A percentile compares a stretch with the other conserved stretches of the same genome.
Conservation (phyloP, 2,329 filamentous ascomycete species). For the Colletotrichum magnum region DNA sequence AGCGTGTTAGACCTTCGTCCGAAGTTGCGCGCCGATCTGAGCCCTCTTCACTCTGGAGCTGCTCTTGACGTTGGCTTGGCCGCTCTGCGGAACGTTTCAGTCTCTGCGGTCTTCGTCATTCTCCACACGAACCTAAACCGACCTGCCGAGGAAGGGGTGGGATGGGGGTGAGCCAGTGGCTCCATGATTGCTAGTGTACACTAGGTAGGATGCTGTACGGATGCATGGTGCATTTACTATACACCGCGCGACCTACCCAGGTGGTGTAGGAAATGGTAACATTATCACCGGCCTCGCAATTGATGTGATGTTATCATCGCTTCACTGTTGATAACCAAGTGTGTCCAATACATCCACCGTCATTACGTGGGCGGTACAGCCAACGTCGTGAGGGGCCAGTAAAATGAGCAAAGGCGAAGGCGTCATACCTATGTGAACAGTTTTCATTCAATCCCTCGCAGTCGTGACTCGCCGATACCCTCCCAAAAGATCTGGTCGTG, state of each 20-base stretch:
- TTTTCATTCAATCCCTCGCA: neutral
- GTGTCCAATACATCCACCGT: too few relatives aligned
- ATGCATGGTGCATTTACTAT: too few relatives aligned
- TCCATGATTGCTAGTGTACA: too few relatives aligned
- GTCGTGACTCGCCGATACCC: neutral
- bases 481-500: conserved; percentile 22
- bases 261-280: too few relatives aligned
- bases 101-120: conserved; percentile 32
- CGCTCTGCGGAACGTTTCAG: conserved; percentile 32
- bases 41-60: conserved; percentile 9
- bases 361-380: too few relatives aligned
- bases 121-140: conserved; percentile 23
- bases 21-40: conserved; percentile 31
- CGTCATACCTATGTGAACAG: too few relatives aligned
- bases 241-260: too few relatives aligned
- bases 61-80: conserved; percentile 22
- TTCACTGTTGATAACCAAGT: too few relatives aligned
- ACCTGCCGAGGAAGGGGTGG: neutral
- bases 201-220: too few relatives aligned
- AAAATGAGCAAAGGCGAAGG: conserved; percentile 16
- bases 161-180: too few relatives aligned
- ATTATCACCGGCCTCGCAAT: too few relatives aligned
- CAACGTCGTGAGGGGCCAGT: neutral
- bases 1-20: conserved; percentile 32
- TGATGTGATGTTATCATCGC: too few relatives aligned